Evolutionary conservation across 1,284 basidiomycete species (phyloP), one percentile per base, ranked within the genome.

Genomic region (Tremellales sp.): DNA sequence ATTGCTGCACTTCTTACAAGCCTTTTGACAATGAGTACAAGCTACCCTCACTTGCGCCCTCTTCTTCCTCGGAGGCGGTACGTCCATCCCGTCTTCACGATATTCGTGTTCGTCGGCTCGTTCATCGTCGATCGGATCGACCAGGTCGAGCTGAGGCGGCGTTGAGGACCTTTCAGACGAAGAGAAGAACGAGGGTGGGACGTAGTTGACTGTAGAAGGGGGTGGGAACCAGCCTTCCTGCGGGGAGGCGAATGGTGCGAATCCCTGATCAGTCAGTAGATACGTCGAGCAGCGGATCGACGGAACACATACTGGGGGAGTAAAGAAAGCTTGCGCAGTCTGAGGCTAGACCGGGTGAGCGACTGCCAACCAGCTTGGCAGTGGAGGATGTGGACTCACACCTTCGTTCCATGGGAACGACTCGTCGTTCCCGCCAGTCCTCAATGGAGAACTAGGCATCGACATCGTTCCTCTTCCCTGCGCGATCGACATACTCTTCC

Each of bases 1-100:
- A 45, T 67, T 65, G 4, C 67, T 67, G 45, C 68, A 71, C 53
- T 65, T 71, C 54, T 71, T 71, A 51, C 68, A 71, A n/a, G 68
- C 68, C 49, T 65, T 68, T 35, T 71, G 68, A 55, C 68, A 71
- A 53, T 68, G 64, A 26, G 62, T 68, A 57, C 68, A 71, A 11
- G 68, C 68, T 22, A 68, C 61, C 27, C 65, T 56, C 4, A 71
- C 68, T 45, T 71, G 68, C 3, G 59, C 53, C 11, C 68, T 31
- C 50, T 71, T 71, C 48, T 57, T 61, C 45, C 57, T 49, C 7
- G 39, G 39, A 12, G 39, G 21, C 15, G 39, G 39, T 7, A 48
- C 25, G 23, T 44, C 41, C 21, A 19, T 29, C 17, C 22, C 46
- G 19, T 43, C 26, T 13, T 11, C 6, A 22, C n/a, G n/a, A n/a